Base-by-base conservation (phyloP, 495 filamentous ascomycete genomes). In the Xylaria telfairii region DNA sequence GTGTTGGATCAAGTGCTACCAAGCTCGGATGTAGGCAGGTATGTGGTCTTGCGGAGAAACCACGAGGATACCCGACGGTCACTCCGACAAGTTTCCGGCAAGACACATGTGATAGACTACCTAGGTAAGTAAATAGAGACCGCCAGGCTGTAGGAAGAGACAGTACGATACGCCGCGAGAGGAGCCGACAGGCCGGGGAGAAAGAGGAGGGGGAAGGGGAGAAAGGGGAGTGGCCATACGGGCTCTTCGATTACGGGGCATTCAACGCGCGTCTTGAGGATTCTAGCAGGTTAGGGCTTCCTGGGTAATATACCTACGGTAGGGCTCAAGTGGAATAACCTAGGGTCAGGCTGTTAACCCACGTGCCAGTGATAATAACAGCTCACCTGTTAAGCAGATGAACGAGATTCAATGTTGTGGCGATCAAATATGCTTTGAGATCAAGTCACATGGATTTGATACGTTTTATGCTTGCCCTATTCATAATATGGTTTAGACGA, bases 281-380 rank as follows among this genome's bases (percentile, higher is more conserved):
- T 46, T 64, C 41, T 21, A 26, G 61, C 42, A 30, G 51, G 17
- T 26, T 54, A 59, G 56, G 37, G 54, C 54, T 15, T 24, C 24
- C 28, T 65, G 37, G 17, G 37, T 37, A 37, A 37, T 37, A 37
- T 8, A 37, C 34, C 4, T 37, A 32, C 12, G 34, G 28, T 30
- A 53, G 46, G 46, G 44, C 63, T 4, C 42, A 65, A 53, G 44
- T 65, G 26, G 46, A 53, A 51, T 39, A 41, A 24, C 12, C 59
- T 62, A 42, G 32, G 32, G 2, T 59, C 15, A 15, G 39, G 12
- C 21, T 8, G 19, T 47, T 62, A 21, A 64, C 4, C 42, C 42
- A 12, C 17, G 61, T 64, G 61, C 61, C 61, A 32, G 61, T 37
- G 32, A 30, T 30, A n/a, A n/a, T 59, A 59, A 59, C 54, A 24